phyloP scores from a whole-genome alignment of 108 stramenopile species.

The Pseudonitzschia multistriata region DNA sequence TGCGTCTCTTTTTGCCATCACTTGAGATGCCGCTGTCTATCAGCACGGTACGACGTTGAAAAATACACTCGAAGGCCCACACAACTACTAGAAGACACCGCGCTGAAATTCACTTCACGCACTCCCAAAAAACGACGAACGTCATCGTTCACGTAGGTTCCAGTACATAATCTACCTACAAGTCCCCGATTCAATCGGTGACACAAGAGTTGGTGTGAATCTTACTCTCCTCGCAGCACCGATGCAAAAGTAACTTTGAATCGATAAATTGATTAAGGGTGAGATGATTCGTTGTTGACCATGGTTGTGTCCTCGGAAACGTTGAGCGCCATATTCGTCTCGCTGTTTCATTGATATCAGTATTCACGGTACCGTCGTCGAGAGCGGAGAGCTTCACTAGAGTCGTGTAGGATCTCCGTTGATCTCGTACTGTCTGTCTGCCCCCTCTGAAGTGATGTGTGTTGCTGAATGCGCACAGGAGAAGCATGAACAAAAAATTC shows the following conservation, averaged over 20 bases:
- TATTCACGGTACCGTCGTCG: not conserved
- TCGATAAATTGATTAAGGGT: slow-evolving; percentile 6
- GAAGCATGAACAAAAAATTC: not conserved
- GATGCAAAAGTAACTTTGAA: not conserved
- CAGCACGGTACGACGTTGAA: no score
- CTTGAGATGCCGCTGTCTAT: not conserved
- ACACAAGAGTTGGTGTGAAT: slow-evolving; percentile 1
- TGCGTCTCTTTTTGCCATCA: slow-evolving; percentile 4
- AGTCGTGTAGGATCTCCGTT: not conserved
- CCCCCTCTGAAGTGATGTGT: not conserved
- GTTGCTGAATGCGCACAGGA: not conserved
- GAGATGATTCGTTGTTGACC: slow-evolving; percentile 1
- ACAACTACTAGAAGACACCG: slow-evolving; percentile 1
- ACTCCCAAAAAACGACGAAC: not conserved
- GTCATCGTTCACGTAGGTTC: slow-evolving; percentile 5
- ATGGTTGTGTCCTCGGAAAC: not conserved
- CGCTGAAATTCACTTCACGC: not conserved
- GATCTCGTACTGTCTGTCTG: slow-evolving; percentile 8
- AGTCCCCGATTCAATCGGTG: not conserved
- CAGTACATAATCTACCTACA: slow-evolving; percentile 11
- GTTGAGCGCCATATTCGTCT: slow-evolving; percentile 2
- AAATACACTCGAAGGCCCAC: no score
- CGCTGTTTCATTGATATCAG: not conserved
- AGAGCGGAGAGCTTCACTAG: not conserved
- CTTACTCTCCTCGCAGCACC: slow-evolving; percentile 7